Percentiles rank a stretch among this genome's conserved stretches.
These are phyloP conservation scores for Trametes cinnabarina DNA, from an alignment of 768 basidiomycete species.

Conservation along the genomic window DNA sequence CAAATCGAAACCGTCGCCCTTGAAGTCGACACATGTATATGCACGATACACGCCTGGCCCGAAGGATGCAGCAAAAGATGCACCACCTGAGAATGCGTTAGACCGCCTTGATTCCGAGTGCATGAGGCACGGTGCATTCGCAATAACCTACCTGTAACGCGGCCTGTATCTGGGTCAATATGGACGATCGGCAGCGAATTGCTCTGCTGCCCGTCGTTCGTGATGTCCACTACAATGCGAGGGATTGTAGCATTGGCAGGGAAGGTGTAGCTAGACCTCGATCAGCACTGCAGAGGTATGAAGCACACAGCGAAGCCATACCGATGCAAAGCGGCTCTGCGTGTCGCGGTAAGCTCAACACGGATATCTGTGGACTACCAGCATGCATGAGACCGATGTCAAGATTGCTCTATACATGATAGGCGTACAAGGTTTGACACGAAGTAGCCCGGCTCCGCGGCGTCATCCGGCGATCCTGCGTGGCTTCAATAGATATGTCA, in stretches of 20 bases:
- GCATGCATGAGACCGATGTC: neutral
- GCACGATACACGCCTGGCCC: conserved; percentile 57
- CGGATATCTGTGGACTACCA: conserved; percentile 51
- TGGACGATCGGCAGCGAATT: conserved; percentile 47
- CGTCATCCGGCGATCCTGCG: conserved; percentile 55
- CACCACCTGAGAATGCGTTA: conserved; percentile 30
- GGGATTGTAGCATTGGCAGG: conserved; percentile 34
- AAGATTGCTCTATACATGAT: conserved; percentile 11
- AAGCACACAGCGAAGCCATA: conserved; percentile 25
- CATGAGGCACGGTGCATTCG: neutral
- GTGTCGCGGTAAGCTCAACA: conserved; percentile 59
- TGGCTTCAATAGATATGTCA: neutral
- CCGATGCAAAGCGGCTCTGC: conserved; percentile 58
- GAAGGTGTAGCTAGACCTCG: conserved; percentile 28
- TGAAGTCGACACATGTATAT: conserved; percentile 61
- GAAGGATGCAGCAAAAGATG: conserved; percentile 53
- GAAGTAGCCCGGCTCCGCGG: conserved; percentile 66
- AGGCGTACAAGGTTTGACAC: conserved; percentile 56
- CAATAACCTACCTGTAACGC: conserved; percentile 45
- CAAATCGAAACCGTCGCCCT: conserved; percentile 42
- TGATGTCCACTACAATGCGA: conserved; percentile 57
- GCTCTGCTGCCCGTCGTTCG: conserved; percentile 58
- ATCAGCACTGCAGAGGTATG: neutral
- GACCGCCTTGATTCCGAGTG: neutral
- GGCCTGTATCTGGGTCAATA: conserved; percentile 47